phyloP scores from a whole-genome alignment of 192 early-diverging fungal species.

The Linnemannia exigua region DNA sequence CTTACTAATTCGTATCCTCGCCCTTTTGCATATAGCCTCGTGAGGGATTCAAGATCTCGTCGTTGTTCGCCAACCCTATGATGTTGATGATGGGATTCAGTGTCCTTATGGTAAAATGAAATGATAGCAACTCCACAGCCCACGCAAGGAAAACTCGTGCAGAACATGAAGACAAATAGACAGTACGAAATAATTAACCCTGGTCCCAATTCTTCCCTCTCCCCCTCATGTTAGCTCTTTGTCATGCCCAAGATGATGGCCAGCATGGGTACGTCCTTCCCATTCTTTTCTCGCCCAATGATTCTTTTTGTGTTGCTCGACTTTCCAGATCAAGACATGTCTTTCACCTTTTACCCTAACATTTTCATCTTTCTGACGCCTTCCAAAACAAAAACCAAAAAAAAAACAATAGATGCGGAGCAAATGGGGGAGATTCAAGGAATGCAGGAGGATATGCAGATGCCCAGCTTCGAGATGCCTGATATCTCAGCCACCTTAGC shows the following conservation, averaged over 20 bases:
- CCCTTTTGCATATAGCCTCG: conserved; percentile 50
- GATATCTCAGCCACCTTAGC: conserved; percentile 57
- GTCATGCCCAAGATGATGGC: conserved; percentile 71
- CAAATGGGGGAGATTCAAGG: conserved; percentile 62
- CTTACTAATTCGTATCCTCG: conserved; percentile 45
- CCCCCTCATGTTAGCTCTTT: conserved; percentile 44
- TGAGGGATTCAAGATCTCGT: conserved; percentile 66
- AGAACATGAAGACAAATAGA: neutral
- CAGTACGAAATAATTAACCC: neutral
- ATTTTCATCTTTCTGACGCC: neutral
- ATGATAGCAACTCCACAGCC: too few relatives aligned
- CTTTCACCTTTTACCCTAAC: neutral
- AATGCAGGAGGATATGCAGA: conserved; percentile 60
- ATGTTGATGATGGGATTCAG: conserved; percentile 72
- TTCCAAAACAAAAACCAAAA: neutral
- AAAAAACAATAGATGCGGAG: conserved; percentile 59
- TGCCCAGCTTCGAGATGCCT: conserved; percentile 63
- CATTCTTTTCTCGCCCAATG: neutral
- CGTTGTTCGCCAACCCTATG: conserved; percentile 71
- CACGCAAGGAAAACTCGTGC: too few relatives aligned
- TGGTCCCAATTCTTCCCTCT: neutral
- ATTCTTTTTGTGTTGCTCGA: neutral
- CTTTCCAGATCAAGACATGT: neutral
- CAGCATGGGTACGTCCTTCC: conserved; percentile 58
- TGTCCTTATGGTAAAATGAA: conserved; percentile 61